Evolutionary conservation across 148 eudicot species (phyloP), one percentile per base, ranked within the genome.

Genomic region (Rhododendron mucronatum): DNA sequence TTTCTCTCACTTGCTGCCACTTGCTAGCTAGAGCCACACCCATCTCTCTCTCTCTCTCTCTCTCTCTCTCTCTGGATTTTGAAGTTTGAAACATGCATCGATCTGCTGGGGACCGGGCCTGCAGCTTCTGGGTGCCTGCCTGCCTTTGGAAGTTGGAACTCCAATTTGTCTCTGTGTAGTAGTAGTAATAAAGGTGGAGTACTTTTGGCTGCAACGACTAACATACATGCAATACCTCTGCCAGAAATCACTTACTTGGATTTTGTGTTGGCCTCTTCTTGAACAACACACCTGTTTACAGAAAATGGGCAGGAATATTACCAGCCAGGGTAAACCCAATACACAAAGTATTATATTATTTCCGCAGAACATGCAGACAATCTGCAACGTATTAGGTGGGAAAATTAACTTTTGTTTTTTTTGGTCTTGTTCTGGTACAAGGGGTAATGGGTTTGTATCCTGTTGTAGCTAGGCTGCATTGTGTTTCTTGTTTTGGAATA

Each of bases 201-300:
- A 33, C 35, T 33, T 81, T 20, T 81, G 44, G 44, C 44, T 41
- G 44, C 44, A 41, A 41, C 44, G 5, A 41, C 44, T 41, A 41
- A 41, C 44, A 41, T 41, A 7, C 57, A 51, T 51, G 57, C 45
- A 28, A 57, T 37, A 35, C 18, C 55, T 39, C 50, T 59, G 23
- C 16, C 15, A 35, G 48, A 82, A 57, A 30, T 35, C 71, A 37
- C 69, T 82, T 21, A 35, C 45, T 82, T 55, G 47, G 84, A 30
- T 41, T 57, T 44, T 57, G 84, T 82, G 84, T 82, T 35, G 71
- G 39, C 47, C 71, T 82, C 37, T 53, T 80, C 83, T 35, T 57
- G 28, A 63, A 55, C 12, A 48, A 26, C 15, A 79, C 82, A 26
- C 37, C 18, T 35, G 30, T 30, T 35, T 33, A 35, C 78, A 1